These are phyloP conservation scores for Castanea sativa DNA, from an alignment of 306 rosid genomes.

Conservation along the genomic window DNA sequence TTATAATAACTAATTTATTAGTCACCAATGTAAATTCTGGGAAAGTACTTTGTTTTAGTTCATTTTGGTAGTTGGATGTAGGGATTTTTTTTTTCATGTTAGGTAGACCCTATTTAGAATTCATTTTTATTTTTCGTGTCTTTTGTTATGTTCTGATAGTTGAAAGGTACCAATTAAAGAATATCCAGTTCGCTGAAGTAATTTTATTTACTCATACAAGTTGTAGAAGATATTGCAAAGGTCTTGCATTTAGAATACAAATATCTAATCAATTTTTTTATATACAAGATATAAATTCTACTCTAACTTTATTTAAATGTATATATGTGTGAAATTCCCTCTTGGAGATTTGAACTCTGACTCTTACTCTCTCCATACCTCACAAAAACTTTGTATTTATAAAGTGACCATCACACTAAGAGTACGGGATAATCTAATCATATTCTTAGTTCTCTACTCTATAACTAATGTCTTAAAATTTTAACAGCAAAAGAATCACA, in stretches of 20 bases:
- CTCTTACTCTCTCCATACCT: no score
- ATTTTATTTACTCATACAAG: background rate
- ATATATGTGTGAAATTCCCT: accelerated
- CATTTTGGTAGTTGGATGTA: background rate
- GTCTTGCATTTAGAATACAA: background rate
- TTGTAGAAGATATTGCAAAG: background rate
- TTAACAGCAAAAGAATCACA: background rate
- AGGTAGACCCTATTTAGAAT: no score
- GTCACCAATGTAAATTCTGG: background rate
- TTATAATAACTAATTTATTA: background rate
- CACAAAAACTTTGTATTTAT: no score
- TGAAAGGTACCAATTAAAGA: background rate
- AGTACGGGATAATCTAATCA: background rate
- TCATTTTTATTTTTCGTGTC: no score
- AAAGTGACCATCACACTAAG: no score
- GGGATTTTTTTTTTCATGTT: no score
- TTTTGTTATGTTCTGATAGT: background rate
- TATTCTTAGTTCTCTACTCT: background rate
- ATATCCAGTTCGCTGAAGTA: background rate
- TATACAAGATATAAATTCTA: no score
- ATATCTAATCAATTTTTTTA: no score
- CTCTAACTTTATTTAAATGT: no score
- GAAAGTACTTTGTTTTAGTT: background rate
- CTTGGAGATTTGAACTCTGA: no score
- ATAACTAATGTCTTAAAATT: background rate